Evolutionary conservation across 192 early-diverging fungal genomes (phyloP).

Genomic region (Backusella parvicylindrica): DNA sequence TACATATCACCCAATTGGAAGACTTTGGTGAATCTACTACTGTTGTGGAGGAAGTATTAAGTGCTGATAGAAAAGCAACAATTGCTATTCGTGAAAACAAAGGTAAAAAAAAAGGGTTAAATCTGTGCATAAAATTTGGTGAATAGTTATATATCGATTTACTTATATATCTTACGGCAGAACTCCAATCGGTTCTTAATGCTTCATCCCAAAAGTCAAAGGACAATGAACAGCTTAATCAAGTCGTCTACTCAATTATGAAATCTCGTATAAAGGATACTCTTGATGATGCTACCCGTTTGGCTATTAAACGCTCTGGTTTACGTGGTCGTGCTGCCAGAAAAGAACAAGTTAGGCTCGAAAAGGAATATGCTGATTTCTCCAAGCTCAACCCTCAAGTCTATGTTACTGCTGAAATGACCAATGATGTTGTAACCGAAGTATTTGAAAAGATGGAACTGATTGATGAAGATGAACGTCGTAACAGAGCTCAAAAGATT

Average conservation of each 20-base stretch:
- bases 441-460: constrained; percentile 58
- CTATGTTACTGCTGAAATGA: constrained; percentile 33
- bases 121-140: background rate
- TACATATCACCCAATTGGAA: constrained; percentile 83
- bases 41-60: constrained; percentile 62
- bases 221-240: constrained; percentile 7
- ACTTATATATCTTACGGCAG: background rate
- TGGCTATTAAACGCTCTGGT: constrained; percentile 64
- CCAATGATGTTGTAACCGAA: constrained; percentile 52
- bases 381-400: constrained; percentile 34
- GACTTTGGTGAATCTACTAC: constrained; percentile 46
- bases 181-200: background rate
- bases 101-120: background rate
- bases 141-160: background rate
- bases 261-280: constrained; percentile 39
- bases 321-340: constrained; percentile 62
- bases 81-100: constrained; percentile 35
- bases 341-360: constrained; percentile 44
- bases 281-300: constrained; percentile 48
- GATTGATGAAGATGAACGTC: constrained; percentile 60
- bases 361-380: constrained; percentile 34
- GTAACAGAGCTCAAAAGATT: constrained; percentile 67
- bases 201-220: background rate
- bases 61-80: constrained; percentile 57
- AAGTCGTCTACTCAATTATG: constrained; percentile 39